These are phyloP conservation scores for Kodamaea arcana DNA, from an alignment of 1,139 yeast species.

Conservation along the genomic window DNA sequence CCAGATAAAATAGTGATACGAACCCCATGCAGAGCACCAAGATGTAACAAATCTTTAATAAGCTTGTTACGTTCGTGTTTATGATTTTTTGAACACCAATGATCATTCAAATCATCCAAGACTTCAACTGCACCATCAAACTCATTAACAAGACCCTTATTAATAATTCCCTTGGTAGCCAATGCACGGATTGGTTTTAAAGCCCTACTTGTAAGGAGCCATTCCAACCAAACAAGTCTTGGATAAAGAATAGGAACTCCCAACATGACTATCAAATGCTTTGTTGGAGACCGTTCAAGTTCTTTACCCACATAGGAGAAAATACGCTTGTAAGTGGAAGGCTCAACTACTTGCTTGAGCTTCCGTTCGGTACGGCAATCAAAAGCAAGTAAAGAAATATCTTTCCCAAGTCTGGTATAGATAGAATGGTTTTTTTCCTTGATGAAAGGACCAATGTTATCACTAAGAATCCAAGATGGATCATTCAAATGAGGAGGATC, in stretches of 20 bases:
- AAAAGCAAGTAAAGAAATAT: conserved; percentile 67
- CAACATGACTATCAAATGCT: conserved; percentile 75
- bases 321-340: conserved; percentile 53
- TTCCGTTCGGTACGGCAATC: conserved; percentile 93
- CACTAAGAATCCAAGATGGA: conserved; percentile 56
- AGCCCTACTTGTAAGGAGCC: conserved; percentile 57
- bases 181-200: conserved; percentile 64
- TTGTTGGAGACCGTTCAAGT: conserved; percentile 49
- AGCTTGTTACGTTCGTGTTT: conserved; percentile 70
- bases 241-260: conserved; percentile 97
- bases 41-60: conserved; percentile 51
- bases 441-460: conserved; percentile 60
- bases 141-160: conserved; percentile 74
- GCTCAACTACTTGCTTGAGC: conserved; percentile 52
- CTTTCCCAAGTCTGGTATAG: conserved; percentile 69
- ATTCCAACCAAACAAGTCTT: conserved; percentile 84
- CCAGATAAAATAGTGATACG: conserved; percentile 85
- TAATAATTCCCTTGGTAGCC: conserved; percentile 64
- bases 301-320: conserved; percentile 60
- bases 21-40: conserved; percentile 60
- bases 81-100: conserved; percentile 90
- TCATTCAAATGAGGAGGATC: conserved; percentile 42
- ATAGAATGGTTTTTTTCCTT: conserved; percentile 60
- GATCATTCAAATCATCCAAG: conserved; percentile 89
- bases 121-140: conserved; percentile 90